phyloP scores from a whole-genome alignment of 306 rosid species.

The Lathyrus oleraceus region DNA sequence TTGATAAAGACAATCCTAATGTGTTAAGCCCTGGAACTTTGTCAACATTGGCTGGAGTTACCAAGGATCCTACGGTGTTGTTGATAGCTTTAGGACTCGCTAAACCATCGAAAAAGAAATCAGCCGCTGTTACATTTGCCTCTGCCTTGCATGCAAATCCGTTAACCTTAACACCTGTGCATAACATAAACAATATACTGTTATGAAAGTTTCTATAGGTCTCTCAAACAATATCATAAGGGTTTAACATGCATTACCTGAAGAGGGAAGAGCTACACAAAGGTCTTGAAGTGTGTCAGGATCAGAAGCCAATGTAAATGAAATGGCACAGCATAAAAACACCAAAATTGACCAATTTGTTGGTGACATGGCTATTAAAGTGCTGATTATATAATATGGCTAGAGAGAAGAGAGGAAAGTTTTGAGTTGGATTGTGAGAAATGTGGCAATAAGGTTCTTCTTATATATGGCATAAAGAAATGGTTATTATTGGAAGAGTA shows the following conservation, averaged over 20 bases:
- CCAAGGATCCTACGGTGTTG: constrained; percentile 53
- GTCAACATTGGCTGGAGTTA: constrained; percentile 50
- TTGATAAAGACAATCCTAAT: constrained; percentile 47
- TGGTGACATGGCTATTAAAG: constrained; percentile 35
- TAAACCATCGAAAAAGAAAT: constrained; percentile 52
- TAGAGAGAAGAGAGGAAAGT: constrained; percentile 20
- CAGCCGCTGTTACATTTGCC: constrained; percentile 47
- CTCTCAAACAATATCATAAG: not conserved
- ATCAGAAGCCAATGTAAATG: constrained; percentile 43
- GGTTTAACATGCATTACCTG: constrained; percentile 38
- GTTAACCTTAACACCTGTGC: constrained; percentile 52
- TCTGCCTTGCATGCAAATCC: constrained; percentile 58
- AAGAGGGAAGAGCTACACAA: constrained; percentile 58
- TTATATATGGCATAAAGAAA: constrained; percentile 35
- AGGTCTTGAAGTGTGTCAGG: constrained; percentile 60
- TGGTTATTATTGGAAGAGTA: constrained; percentile 6
- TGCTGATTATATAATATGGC: not conserved
- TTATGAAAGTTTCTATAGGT: not conserved
- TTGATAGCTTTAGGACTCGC: constrained; percentile 44
- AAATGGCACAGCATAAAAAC: constrained; percentile 36
- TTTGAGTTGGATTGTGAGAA: constrained; percentile 29
- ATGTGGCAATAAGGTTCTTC: constrained; percentile 4
- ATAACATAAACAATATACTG: not conserved
- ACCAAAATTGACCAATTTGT: constrained; percentile 27
- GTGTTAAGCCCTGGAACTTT: constrained; percentile 64